Evolutionary conservation across 108 stramenopile genomes (phyloP).

Genomic region (Fragilaria crotonensis): DNA sequence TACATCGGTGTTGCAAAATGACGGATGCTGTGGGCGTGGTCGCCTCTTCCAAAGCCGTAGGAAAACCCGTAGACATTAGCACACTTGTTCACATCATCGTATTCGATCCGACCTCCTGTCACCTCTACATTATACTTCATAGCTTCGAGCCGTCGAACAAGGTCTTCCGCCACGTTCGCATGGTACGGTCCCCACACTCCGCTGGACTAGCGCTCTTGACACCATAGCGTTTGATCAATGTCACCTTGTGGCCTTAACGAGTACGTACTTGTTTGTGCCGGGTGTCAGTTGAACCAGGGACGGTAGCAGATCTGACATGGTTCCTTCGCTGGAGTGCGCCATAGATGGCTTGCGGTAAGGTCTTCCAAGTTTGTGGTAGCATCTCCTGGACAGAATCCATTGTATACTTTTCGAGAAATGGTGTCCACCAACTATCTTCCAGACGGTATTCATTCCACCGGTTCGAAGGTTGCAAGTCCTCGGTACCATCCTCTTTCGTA

Average conservation of each 20-base stretch:
- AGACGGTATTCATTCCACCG: constrained; percentile 47
- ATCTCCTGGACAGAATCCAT: constrained; percentile 2
- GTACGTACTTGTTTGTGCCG: constrained; percentile 63
- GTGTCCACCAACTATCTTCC: constrained; percentile 63
- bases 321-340: background rate
- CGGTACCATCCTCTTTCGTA: constrained; percentile 8
- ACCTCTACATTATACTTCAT: constrained; percentile 20
- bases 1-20: constrained; percentile 8
- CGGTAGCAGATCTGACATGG: constrained; percentile 23
- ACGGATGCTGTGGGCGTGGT: constrained; percentile 25
- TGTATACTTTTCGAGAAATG: constrained; percentile 30
- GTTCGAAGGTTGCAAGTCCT: constrained; percentile 9
- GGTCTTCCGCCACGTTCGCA: constrained; percentile 56
- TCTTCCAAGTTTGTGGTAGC: background rate
- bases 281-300: constrained; percentile 41
- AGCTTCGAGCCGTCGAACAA: constrained; percentile 31
- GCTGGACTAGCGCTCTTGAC: constrained; percentile 56
- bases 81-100: constrained; percentile 8
- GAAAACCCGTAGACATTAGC: constrained; percentile 62
- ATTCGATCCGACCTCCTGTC: constrained; percentile 66
- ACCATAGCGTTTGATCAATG: constrained; percentile 31
- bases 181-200: constrained; percentile 75
- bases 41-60: constrained; percentile 56
- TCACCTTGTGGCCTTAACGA: constrained; percentile 25
- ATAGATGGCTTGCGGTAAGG: background rate